Evolutionary conservation across 345 rosid species (phyloP).

Genomic region (Dovyalis caffra): DNA sequence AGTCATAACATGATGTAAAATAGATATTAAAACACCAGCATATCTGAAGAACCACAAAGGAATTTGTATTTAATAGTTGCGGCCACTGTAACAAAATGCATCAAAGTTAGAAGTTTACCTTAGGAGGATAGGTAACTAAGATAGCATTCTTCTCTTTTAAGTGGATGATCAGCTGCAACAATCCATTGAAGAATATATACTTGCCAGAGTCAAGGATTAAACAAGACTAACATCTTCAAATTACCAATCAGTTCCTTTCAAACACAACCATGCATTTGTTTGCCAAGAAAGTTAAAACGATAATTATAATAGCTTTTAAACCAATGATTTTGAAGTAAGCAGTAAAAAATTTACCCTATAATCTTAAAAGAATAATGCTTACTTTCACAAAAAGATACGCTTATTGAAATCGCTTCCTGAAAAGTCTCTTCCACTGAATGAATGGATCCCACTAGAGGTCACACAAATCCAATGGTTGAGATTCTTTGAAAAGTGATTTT

Average conservation of each 20-base stretch:
- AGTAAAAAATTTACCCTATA: neutral
- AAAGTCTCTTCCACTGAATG: neutral
- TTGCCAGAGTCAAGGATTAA: conserved; percentile 73
- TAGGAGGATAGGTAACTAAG: conserved; percentile 86
- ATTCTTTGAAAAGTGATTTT: neutral
- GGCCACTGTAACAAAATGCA: conserved; percentile 6
- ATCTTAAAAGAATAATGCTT: neutral
- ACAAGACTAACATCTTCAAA: neutral
- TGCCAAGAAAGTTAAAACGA: neutral
- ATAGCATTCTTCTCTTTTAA: conserved; percentile 92
- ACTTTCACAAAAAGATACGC: neutral
- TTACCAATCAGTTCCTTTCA: neutral
- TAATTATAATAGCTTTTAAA: neutral
- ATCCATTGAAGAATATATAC: conserved; percentile 77
- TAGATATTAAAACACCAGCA: neutral
- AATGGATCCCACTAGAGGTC: neutral
- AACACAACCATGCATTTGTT: neutral
- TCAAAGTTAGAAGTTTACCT: conserved; percentile 39
- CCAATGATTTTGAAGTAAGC: neutral
- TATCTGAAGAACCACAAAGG: neutral
- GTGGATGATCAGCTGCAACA: conserved; percentile 81
- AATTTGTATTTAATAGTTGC: neutral
- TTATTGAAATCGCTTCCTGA: neutral
- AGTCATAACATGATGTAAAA: neutral
- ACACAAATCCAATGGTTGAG: neutral